These are phyloP conservation scores for Aspergillus floridensis DNA, from an alignment of 2,329 filamentous ascomycete genomes.

Conservation along the genomic window DNA sequence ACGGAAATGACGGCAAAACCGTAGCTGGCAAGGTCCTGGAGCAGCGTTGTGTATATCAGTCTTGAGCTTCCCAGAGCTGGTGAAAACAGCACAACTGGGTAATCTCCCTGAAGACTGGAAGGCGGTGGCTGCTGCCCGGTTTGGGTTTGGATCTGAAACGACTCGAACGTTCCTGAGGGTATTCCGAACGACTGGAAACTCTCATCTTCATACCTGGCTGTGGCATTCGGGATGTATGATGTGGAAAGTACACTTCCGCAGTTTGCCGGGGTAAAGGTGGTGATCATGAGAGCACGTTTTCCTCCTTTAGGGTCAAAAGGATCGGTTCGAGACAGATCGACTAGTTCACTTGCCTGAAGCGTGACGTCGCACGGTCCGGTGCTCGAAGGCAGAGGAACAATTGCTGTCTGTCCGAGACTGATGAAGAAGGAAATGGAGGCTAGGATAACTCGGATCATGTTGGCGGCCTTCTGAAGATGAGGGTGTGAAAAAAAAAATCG, in stretches of 20 bases:
- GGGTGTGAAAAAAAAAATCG: too few relatives aligned
- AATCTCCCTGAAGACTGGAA: neutral
- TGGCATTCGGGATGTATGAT: constrained; percentile 30
- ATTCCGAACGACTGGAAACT: constrained; percentile 20
- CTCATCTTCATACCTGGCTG: constrained; percentile 24
- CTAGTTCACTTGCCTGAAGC: neutral
- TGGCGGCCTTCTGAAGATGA: neutral
- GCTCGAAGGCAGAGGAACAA: neutral
- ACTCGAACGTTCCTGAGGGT: constrained; percentile 27
- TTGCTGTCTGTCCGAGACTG: neutral
- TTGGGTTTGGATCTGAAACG: constrained; percentile 23
- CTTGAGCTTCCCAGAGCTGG: constrained; percentile 28
- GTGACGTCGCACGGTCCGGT: constrained; percentile 4
- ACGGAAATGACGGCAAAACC: constrained; percentile 37
- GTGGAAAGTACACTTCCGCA: constrained; percentile 10
- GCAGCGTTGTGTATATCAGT: constrained; percentile 30
- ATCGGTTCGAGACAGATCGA: constrained; percentile 25
- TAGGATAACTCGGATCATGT: neutral
- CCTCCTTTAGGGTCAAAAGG: constrained; percentile 23
- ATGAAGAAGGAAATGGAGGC: neutral
- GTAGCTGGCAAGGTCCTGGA: constrained; percentile 31
- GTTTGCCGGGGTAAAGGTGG: constrained; percentile 25
- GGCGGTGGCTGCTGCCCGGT: neutral
- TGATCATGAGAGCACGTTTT: constrained; percentile 27
- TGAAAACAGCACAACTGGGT: constrained; percentile 35